Evolutionary conservation across 2,329 filamentous ascomycete genomes (phyloP).

Genomic region (Alternaria sp.): DNA sequence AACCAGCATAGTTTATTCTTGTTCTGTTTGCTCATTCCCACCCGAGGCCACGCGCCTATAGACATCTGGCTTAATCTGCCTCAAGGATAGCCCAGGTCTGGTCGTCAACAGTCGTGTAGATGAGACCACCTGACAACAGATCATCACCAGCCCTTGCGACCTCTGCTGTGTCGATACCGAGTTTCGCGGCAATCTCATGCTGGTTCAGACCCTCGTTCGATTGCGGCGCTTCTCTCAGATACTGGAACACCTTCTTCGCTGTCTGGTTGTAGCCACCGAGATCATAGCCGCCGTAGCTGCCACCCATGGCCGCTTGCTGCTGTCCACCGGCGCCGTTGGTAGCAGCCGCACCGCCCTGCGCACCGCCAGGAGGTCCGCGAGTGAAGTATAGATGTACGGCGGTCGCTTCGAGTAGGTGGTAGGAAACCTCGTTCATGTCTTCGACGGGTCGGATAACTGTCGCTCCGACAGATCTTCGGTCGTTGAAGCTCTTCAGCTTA

Average conservation of each 20-base stretch:
- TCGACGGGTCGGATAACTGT: slow-evolving; percentile 81
- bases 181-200: slow-evolving; percentile 74
- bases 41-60: neutral
- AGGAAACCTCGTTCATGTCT: slow-evolving; percentile 92
- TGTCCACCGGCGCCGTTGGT: slow-evolving; percentile 34
- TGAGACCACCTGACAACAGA: slow-evolving; percentile 74
- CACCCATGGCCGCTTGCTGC: slow-evolving; percentile 34
- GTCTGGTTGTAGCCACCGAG: slow-evolving; percentile 56
- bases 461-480: slow-evolving; percentile 82
- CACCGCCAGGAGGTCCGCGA: slow-evolving; percentile 69
- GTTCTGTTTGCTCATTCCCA: neutral
- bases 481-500: slow-evolving; percentile 82
- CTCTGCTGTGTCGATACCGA: slow-evolving; percentile 73
- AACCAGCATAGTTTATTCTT: neutral
- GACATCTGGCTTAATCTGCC: slow-evolving; percentile 43
- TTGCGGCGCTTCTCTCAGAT: slow-evolving; percentile 72
- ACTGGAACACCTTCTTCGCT: slow-evolving; percentile 76
- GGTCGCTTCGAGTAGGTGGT: slow-evolving; percentile 89
- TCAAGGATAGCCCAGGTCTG: slow-evolving; percentile 90
- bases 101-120: slow-evolving; percentile 93
- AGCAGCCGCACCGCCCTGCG: slow-evolving; percentile 47
- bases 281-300: slow-evolving; percentile 46
- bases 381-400: slow-evolving; percentile 87
- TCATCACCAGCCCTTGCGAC: slow-evolving; percentile 84
- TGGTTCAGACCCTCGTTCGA: slow-evolving; percentile 86